These are phyloP conservation scores for Ramichloridium luteum DNA, from an alignment of 2,329 filamentous ascomycete genomes.

Conservation along the genomic window DNA sequence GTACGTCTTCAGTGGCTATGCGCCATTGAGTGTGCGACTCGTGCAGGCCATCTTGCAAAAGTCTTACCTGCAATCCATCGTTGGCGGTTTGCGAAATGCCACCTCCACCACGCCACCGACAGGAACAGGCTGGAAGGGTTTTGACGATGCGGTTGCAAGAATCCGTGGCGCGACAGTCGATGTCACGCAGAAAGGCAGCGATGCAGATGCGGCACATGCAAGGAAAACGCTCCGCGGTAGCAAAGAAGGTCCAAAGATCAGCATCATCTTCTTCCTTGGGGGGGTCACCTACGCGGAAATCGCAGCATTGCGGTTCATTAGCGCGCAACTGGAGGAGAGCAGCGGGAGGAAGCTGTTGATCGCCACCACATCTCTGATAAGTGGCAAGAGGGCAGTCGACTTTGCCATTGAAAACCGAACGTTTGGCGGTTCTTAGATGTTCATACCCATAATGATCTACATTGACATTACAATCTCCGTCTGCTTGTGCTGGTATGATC, in stretches of 20 bases:
- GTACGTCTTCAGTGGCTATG: slow-evolving; percentile 97
- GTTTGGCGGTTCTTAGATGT: too few relatives aligned
- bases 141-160: slow-evolving; percentile 83
- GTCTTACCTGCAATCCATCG: slow-evolving; percentile 55
- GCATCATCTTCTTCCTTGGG: slow-evolving; percentile 95
- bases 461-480: too few relatives aligned
- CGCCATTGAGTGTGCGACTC: slow-evolving; percentile 78
- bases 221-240: slow-evolving; percentile 68
- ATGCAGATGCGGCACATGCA: slow-evolving; percentile 73
- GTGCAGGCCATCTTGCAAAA: slow-evolving; percentile 92
- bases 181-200: slow-evolving; percentile 80
- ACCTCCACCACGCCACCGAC: slow-evolving; percentile 33
- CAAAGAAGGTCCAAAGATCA: slow-evolving; percentile 52
- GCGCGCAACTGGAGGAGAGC: slow-evolving; percentile 53
- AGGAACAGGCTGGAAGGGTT: slow-evolving; percentile 81
- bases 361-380: slow-evolving; percentile 83
- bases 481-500: too few relatives aligned
- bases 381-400: slow-evolving; percentile 79
- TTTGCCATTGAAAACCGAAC: slow-evolving; percentile 32
- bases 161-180: slow-evolving; percentile 83
- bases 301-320: slow-evolving; percentile 82
- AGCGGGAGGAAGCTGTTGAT: slow-evolving; percentile 72
- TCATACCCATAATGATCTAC: too few relatives aligned
- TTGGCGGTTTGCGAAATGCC: slow-evolving; percentile 30
- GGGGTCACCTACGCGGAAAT: slow-evolving; percentile 95